Conservation (phyloP, 1,284 basidiomycete species). For the Inonotus hispidus region DNA sequence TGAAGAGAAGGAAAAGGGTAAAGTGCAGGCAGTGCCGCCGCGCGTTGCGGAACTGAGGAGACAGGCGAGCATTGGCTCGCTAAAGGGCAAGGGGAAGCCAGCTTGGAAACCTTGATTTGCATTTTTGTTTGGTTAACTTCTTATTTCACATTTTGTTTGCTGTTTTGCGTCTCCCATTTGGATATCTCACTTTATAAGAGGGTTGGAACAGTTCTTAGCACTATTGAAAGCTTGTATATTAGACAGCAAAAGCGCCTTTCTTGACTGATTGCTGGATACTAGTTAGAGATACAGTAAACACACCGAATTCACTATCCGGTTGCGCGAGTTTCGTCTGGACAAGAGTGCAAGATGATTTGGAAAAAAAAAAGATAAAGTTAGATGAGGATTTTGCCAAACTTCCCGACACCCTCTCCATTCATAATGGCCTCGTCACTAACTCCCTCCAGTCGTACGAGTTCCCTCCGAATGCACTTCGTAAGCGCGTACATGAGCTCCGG, state of each 20-base stretch:
- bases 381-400: conserved; percentile 15
- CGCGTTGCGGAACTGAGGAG: conserved; percentile 24
- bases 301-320: background rate
- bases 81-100: conserved; percentile 23
- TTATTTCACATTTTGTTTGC: background rate
- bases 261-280: background rate
- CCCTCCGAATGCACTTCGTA: conserved; percentile 74
- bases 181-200: background rate
- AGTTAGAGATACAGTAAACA: background rate
- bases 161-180: background rate
- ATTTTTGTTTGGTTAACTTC: conserved; percentile 3
- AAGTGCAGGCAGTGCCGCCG: conserved; percentile 22
- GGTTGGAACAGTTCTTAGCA: background rate
- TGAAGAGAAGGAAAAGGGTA: conserved; percentile 42
- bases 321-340: background rate
- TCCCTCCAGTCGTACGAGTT: conserved; percentile 68
- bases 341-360: background rate
- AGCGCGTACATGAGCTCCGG: conserved; percentile 74
- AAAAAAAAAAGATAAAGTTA: background rate
- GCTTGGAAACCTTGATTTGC: conserved; percentile 23
- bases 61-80: conserved; percentile 24
- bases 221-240: conserved; percentile 6
- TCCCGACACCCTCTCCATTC: conserved; percentile 28
- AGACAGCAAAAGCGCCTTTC: background rate
- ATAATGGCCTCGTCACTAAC: conserved; percentile 70